Percentiles rank a stretch among this genome's conserved stretches.
Evolutionary conservation across 1,284 basidiomycete genomes (phyloP).

Genomic region (Mycocalia duriaeana): DNA sequence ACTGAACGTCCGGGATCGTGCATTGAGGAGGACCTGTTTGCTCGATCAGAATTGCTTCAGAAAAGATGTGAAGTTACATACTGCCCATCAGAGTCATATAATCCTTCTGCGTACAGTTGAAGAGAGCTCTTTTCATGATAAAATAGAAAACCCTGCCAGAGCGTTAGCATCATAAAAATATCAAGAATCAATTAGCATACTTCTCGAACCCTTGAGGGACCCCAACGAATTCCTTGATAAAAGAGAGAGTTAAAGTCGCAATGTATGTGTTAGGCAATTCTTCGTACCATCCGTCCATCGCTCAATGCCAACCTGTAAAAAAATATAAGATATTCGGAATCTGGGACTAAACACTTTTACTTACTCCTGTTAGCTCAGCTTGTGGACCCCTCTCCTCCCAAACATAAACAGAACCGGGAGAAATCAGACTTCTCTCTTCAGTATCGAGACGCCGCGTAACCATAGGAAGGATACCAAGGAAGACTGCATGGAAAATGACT

Average conservation of each 20-base stretch:
- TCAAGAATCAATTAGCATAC: slow-evolving; percentile 33
- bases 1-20: slow-evolving; percentile 32
- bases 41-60: not conserved
- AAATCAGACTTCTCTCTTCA: slow-evolving; percentile 57
- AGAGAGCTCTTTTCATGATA: slow-evolving; percentile 67
- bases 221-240: slow-evolving; percentile 61
- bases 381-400: slow-evolving; percentile 80
- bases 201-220: slow-evolving; percentile 71
- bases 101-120: slow-evolving; percentile 37
- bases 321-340: slow-evolving; percentile 6
- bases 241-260: slow-evolving; percentile 25
- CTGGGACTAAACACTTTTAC: slow-evolving; percentile 14
- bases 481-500: slow-evolving; percentile 73
- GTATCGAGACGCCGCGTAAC: slow-evolving; percentile 72
- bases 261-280: not conserved
- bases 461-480: slow-evolving; percentile 62
- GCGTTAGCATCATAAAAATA: not conserved
- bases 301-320: slow-evolving; percentile 62
- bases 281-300: slow-evolving; percentile 49
- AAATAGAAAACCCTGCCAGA: slow-evolving; percentile 67
- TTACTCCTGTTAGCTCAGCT: slow-evolving; percentile 65
- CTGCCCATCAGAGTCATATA: slow-evolving; percentile 36
- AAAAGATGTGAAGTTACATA: slow-evolving; percentile 16
- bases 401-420: slow-evolving; percentile 71
- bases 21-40: slow-evolving; percentile 21